Evolutionary conservation across 2,329 filamentous ascomycete species (phyloP), one percentile per base, ranked within the genome.

Genomic region (Fusarium sacchari): DNA sequence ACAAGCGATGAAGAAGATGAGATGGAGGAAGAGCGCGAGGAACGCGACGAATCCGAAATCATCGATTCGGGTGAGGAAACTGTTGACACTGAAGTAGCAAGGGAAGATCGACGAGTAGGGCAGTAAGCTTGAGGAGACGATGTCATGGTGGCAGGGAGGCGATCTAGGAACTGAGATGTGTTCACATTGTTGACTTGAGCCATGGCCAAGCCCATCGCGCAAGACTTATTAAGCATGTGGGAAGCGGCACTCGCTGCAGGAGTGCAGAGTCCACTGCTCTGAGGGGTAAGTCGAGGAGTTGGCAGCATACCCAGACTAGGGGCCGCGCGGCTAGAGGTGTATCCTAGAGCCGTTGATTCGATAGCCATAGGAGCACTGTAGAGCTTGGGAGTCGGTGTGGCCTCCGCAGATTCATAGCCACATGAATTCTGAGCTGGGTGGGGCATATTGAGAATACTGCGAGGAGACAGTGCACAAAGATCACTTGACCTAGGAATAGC

Each of bases 1-100:
- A 83, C 86, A 83, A 88, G 82, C 67, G 88, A 90, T 74, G 89
- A 90, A 77, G 88, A 86, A 78, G 89, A 90, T 64, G 89, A 91
- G 82, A 90, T 89, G 24, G 89, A 91, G 79, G 90, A 91, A 59
- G 89, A 90, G 80, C 89, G 88, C 73, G 90, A 91, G 71, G 89
- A 86, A 69, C 86, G 86, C 66, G 88, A 91, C 64, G 85, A 84
- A 78, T 92, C 90, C 67, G 90, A 91, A 50, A 92, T 82, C 89
- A 92, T 91, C 62, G 90, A 92, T 78, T 92, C 90, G 71, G 90
- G 90, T 34, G 90, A 92, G 67, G 90, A 92, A 39, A 88, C 87
- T 36, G 88, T 88, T 32, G 90, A 92, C 75, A 90, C 83, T 24
- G 90, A 90, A 78, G 87, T 90, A 79, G 89, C 89, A 68, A 91